phyloP scores from a whole-genome alignment of 805 yeast genomes.

The Wickerhamiella brachini region DNA sequence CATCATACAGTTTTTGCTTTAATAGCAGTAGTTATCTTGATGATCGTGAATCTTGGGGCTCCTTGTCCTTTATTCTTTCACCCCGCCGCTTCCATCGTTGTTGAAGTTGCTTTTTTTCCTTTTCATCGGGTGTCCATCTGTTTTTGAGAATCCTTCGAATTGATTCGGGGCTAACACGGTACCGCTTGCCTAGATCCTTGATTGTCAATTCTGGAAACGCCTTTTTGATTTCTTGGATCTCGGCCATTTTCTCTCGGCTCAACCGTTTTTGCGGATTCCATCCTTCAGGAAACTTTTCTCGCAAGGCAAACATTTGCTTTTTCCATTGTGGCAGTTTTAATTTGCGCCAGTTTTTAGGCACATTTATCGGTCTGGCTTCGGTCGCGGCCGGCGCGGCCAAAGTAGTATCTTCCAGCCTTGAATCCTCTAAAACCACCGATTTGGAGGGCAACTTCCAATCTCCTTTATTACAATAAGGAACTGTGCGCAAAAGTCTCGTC shows the following conservation, averaged over 20 bases:
- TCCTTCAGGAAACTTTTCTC: slow-evolving; percentile 43
- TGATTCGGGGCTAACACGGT: slow-evolving; percentile 67
- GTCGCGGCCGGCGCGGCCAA: background rate
- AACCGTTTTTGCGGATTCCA: slow-evolving; percentile 61
- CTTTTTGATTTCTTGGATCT: slow-evolving; percentile 41
- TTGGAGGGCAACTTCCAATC: slow-evolving; percentile 28
- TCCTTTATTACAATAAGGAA: slow-evolving; percentile 15
- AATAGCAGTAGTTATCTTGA: too few relatives aligned
- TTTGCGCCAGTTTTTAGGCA: slow-evolving; percentile 37
- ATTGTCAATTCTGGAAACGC: slow-evolving; percentile 46
- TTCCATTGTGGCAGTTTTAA: slow-evolving; percentile 50
- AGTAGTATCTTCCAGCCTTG: slow-evolving; percentile 5
- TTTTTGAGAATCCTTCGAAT: slow-evolving; percentile 66
- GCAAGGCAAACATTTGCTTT: slow-evolving; percentile 48
- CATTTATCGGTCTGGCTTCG: slow-evolving; percentile 12
- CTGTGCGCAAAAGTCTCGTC: slow-evolving; percentile 3
- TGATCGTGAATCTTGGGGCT: too few relatives aligned
- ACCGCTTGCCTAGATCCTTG: slow-evolving; percentile 45
- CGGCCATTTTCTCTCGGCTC: slow-evolving; percentile 55
- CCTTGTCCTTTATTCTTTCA: slow-evolving; percentile 23
- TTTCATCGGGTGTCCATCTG: slow-evolving; percentile 53
- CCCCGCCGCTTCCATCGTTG: slow-evolving; percentile 44
- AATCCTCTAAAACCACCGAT: background rate
- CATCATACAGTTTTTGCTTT: too few relatives aligned
- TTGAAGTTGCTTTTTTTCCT: slow-evolving; percentile 33